phyloP scores from a whole-genome alignment of 352 stramenopile genomes.

The Phytophthora pisi region DNA sequence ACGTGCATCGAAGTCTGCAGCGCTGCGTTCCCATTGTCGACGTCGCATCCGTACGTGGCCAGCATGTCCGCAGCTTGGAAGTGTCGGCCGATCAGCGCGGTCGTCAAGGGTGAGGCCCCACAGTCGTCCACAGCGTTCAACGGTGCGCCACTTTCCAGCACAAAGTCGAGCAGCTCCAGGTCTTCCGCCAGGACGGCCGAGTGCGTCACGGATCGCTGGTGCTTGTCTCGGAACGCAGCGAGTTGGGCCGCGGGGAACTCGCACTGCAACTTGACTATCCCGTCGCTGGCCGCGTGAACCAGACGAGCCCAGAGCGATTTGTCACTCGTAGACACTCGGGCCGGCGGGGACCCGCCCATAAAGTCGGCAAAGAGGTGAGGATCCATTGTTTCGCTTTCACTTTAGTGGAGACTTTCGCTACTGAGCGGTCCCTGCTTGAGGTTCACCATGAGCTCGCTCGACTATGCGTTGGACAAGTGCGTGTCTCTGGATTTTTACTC shows the following conservation, averaged over 20 bases:
- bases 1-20: constrained; percentile 45
- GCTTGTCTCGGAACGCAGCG: constrained; percentile 19
- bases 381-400: neutral
- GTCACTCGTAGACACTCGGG: constrained; percentile 12
- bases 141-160: constrained; percentile 25
- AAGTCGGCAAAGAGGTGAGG: constrained; percentile 24
- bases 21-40: constrained; percentile 31
- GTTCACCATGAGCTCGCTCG: neutral
- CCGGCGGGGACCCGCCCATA: constrained; percentile 25
- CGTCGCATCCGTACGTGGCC: constrained; percentile 30
- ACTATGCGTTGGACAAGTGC: constrained; percentile 18
- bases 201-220: constrained; percentile 36
- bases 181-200: constrained; percentile 28
- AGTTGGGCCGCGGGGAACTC: constrained; percentile 11
- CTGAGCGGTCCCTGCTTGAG: constrained; percentile 8
- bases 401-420: constrained; percentile 9
- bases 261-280: constrained; percentile 3
- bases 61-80: constrained; percentile 29
- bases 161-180: constrained; percentile 34
- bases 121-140: constrained; percentile 24
- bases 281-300: constrained; percentile 1
- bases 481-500: constrained; percentile 29
- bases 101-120: constrained; percentile 18
- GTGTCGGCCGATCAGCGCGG: constrained; percentile 21
- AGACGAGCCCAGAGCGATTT: constrained; percentile 26